These are phyloP conservation scores for Harringtonia aguacate DNA, from an alignment of 2,329 filamentous ascomycete genomes.

Conservation along the genomic window DNA sequence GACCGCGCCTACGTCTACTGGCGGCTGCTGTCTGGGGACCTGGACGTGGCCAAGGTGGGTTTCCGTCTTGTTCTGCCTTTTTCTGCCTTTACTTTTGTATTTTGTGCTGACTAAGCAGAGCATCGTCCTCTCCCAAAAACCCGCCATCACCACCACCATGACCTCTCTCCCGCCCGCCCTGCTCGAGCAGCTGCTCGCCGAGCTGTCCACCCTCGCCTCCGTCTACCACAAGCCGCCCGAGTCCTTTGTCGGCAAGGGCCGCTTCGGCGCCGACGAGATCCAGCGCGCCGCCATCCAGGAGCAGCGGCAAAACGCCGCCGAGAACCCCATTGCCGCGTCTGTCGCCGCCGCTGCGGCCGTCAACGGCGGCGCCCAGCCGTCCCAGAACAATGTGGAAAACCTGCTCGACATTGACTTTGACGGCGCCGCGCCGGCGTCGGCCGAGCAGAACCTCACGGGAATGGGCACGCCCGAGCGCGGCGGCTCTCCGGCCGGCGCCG, in stretches of 20 bases:
- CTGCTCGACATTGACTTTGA: constrained; percentile 66
- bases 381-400: constrained; percentile 80
- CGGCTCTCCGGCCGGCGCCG: constrained; percentile 42
- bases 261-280: constrained; percentile 87
- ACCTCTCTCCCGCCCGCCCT: constrained; percentile 73
- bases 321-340: constrained; percentile 87
- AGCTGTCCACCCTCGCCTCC: constrained; percentile 89
- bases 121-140: constrained; percentile 88
- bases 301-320: constrained; percentile 80
- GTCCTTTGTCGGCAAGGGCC: constrained; percentile 93
- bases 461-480: constrained; percentile 58
- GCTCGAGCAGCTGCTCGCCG: constrained; percentile 79
- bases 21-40: constrained; percentile 86
- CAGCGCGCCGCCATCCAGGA: constrained; percentile 95
- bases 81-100: not conserved
- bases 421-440: constrained; percentile 80
- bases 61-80: not conserved
- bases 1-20: constrained; percentile 98
- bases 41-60: constrained; percentile 73
- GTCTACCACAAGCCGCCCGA: constrained; percentile 98
- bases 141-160: constrained; percentile 89
- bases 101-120: constrained; percentile 38
- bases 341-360: constrained; percentile 50
- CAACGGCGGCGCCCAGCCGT: constrained; percentile 23
- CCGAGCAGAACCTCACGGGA: constrained; percentile 41